phyloP scores from a whole-genome alignment of 2,329 filamentous ascomycete species.

The Elsinoe necatrix region DNA sequence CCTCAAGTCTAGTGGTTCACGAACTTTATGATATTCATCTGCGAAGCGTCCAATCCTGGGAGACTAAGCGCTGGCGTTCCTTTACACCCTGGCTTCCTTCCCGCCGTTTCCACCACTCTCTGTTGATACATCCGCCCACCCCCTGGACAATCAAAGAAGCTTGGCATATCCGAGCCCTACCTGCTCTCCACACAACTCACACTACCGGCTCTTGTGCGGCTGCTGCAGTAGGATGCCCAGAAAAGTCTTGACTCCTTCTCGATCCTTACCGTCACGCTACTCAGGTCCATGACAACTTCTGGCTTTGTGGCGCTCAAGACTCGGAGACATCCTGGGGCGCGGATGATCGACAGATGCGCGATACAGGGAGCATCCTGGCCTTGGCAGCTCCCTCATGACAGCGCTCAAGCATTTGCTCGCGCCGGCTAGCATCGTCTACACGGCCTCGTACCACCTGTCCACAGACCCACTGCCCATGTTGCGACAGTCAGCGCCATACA shows the following conservation, averaged over 20 bases:
- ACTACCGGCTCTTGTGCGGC: background rate
- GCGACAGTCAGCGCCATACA: background rate
- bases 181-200: background rate
- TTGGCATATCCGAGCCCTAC: conserved; percentile 5
- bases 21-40: conserved; percentile 3
- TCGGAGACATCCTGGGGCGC: conserved; percentile 4
- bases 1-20: background rate
- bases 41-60: background rate
- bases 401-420: conserved; percentile 7
- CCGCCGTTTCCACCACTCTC: conserved; percentile 3
- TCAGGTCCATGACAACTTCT: background rate
- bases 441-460: background rate
- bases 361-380: background rate
- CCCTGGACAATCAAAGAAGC: conserved; percentile 13
- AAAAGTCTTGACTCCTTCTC: conserved; percentile 15
- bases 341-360: conserved; percentile 11
- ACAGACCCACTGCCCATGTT: conserved; percentile 1
- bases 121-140: background rate
- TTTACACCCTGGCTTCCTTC: background rate
- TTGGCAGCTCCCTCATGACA: background rate
- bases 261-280: conserved; percentile 9
- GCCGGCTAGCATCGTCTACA: conserved; percentile 5
- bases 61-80: conserved; percentile 3
- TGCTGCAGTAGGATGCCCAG: background rate
- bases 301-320: background rate